Conservation (phyloP, 1,284 basidiomycete species). For the Peniophora sp. region DNA sequence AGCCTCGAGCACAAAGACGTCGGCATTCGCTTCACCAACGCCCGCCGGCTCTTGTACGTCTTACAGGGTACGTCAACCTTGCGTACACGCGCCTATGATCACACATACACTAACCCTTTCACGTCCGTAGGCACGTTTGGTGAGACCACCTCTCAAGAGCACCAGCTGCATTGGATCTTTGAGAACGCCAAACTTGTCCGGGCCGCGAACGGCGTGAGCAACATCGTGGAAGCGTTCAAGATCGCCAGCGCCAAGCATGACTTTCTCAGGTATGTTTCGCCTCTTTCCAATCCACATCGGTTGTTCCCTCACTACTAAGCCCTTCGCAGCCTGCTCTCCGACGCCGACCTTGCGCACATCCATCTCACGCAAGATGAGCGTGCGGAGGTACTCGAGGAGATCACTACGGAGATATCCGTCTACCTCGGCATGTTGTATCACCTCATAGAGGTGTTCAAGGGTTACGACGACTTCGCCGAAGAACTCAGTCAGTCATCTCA, state of each 20-base stretch:
- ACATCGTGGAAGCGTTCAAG: conserved; percentile 84
- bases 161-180: conserved; percentile 94
- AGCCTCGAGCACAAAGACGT: conserved; percentile 79
- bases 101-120: not conserved
- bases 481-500: conserved; percentile 72
- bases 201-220: conserved; percentile 76
- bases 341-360: conserved; percentile 61
- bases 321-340: conserved; percentile 53
- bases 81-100: not conserved
- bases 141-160: conserved; percentile 85
- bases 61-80: conserved; percentile 65
- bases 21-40: conserved; percentile 80
- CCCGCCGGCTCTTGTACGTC: conserved; percentile 83
- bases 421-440: conserved; percentile 92
- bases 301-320: not conserved
- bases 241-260: conserved; percentile 88
- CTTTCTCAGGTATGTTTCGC: conserved; percentile 52
- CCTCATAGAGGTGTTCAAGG: conserved; percentile 86
- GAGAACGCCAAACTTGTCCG: conserved; percentile 89
- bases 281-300: not conserved
- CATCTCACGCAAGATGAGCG: conserved; percentile 64
- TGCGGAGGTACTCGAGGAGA: conserved; percentile 77
- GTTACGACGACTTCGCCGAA: conserved; percentile 88
- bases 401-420: conserved; percentile 85
- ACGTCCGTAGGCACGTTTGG: conserved; percentile 74